These are phyloP conservation scores for Dichomitus squalens DNA, from an alignment of 1,284 basidiomycete species.

Conservation along the genomic window DNA sequence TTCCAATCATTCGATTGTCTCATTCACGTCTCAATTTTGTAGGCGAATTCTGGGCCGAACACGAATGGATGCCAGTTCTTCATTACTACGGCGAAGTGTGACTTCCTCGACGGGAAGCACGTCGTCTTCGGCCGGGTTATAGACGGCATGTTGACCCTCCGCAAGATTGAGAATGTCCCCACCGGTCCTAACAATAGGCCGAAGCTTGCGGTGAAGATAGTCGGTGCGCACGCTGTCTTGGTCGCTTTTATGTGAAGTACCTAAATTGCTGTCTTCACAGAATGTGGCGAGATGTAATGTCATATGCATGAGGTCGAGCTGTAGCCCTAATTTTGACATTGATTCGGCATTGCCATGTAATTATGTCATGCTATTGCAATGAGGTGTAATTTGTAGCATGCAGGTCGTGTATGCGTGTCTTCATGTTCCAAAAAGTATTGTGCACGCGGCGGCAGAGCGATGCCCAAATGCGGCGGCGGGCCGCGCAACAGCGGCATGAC, in stretches of 20 bases:
- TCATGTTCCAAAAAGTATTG: not conserved
- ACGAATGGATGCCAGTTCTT: conserved; percentile 99
- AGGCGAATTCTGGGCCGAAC: conserved; percentile 92
- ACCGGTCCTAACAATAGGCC: conserved; percentile 88
- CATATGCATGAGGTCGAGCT: not conserved
- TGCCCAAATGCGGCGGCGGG: not conserved
- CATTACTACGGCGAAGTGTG: conserved; percentile 92
- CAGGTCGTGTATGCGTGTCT: too few relatives aligned
- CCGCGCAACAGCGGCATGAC: conserved; percentile 6
- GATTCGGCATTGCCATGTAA: not conserved
- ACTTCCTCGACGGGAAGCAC: conserved; percentile 91
- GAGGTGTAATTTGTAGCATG: too few relatives aligned
- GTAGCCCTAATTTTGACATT: not conserved
- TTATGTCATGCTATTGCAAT: conserved; percentile 13
- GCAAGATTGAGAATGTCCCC: conserved; percentile 94
- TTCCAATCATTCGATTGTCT: not conserved
- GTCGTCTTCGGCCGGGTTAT: conserved; percentile 89
- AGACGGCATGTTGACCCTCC: conserved; percentile 84
- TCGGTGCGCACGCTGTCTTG: conserved; percentile 51
- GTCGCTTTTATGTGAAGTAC: not conserved
- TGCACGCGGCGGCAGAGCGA: too few relatives aligned
- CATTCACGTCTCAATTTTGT: not conserved
- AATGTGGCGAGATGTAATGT: conserved; percentile 60
- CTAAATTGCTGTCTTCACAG: conserved; percentile 30
- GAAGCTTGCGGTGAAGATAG: conserved; percentile 83